Conservation (phyloP, 176 grass and related monocot genomes). For the Microstegium vimineum region DNA sequence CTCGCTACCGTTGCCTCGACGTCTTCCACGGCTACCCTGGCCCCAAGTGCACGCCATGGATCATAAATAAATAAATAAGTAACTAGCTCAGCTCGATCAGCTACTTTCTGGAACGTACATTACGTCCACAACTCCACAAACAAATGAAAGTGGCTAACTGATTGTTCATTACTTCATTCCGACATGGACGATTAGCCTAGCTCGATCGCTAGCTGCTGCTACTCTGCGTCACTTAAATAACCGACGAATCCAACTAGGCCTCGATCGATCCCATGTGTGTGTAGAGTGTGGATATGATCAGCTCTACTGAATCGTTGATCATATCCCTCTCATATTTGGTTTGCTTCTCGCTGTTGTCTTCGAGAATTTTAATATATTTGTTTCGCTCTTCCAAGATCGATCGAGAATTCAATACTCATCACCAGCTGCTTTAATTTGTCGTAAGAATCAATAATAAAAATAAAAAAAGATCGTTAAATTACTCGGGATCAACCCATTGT, state of each 20-base stretch:
- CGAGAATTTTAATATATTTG: too few species aligned
- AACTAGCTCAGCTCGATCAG: background rate
- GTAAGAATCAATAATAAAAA: too few species aligned
- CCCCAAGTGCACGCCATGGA: background rate
- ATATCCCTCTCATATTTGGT: background rate
- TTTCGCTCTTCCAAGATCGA: too few species aligned
- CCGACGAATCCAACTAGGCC: background rate
- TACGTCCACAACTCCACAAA: background rate
- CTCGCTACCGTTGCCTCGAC: background rate
- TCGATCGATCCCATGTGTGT: background rate
- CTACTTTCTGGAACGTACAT: background rate
- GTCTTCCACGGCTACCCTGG: background rate
- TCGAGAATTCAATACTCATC: too few species aligned
- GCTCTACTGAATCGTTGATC: background rate
- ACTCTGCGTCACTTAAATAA: background rate
- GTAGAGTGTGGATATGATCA: background rate
- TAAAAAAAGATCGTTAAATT: too few species aligned
- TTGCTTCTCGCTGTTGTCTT: background rate
- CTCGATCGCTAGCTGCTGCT: background rate
- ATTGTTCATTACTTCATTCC: background rate
- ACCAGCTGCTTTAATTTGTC: too few species aligned
- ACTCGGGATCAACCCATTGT: too few species aligned
- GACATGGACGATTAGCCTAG: background rate
- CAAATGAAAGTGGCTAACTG: background rate
- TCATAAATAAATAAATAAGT: background rate